Percentiles rank a stretch among this genome's conserved stretches.
Evolutionary conservation across 2,329 filamentous ascomycete genomes (phyloP).

Genomic region (Shiraia bambusicola): DNA sequence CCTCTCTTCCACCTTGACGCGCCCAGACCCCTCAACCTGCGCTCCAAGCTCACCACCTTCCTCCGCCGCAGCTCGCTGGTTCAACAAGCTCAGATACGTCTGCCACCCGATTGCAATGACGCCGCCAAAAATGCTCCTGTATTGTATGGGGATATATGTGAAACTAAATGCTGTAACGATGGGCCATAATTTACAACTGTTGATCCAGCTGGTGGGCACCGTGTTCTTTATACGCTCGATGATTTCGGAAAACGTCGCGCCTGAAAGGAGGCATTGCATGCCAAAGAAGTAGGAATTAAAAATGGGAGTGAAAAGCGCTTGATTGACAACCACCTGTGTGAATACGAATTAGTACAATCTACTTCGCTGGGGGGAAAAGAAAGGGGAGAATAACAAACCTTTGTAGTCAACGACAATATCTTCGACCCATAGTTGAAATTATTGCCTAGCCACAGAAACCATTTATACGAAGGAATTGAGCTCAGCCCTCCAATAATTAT

Average conservation of each 20-base stretch:
- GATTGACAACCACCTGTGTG: constrained; percentile 68
- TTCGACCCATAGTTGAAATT: constrained; percentile 83
- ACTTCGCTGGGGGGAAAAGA: too few relatives aligned
- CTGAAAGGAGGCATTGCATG: constrained; percentile 54
- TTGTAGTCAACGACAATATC: constrained; percentile 68
- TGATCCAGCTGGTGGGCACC: constrained; percentile 73
- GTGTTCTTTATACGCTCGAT: constrained; percentile 72
- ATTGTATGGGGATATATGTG: constrained; percentile 76
- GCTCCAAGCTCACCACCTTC: constrained; percentile 40
- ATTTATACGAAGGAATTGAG: constrained; percentile 78
- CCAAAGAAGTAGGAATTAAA: constrained; percentile 57
- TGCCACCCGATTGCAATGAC: constrained; percentile 87
- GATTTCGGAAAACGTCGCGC: constrained; percentile 64
- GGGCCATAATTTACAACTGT: constrained; percentile 86
- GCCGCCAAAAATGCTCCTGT: constrained; percentile 74
- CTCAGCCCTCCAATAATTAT: constrained; percentile 71
- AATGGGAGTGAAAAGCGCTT: constrained; percentile 73
- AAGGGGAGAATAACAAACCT: constrained; percentile 45
- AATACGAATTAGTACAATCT: too few relatives aligned
- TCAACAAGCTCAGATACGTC: constrained; percentile 82
- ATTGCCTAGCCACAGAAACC: constrained; percentile 77
- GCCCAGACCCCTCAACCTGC: background rate
- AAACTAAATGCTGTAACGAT: constrained; percentile 84
- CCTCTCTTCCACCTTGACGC: constrained; percentile 1
- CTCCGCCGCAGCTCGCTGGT: constrained; percentile 67